A percentile compares a stretch with the other conserved stretches of the same genome.
phyloP scores from a whole-genome alignment of 2,329 filamentous ascomycete genomes.

The Calonectria pteridis region DNA sequence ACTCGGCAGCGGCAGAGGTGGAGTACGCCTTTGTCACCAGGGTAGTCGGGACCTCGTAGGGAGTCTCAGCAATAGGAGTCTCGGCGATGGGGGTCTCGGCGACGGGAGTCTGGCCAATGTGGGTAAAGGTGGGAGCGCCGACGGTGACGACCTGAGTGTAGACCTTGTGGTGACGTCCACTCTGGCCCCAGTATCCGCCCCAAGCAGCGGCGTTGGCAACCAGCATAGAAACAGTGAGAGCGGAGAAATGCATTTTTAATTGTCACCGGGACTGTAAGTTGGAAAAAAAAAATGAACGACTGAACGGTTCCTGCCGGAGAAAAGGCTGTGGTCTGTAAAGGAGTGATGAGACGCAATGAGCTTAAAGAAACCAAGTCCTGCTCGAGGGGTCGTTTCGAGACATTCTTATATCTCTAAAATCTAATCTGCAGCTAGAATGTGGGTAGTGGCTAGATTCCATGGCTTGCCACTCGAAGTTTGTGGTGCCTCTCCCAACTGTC shows the following conservation, averaged over 20 bases:
- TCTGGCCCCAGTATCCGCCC: slow-evolving; percentile 2
- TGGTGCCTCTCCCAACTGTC: not conserved
- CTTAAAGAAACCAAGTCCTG: not conserved
- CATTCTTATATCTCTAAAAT: slow-evolving; percentile 14
- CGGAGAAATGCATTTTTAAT: slow-evolving; percentile 27
- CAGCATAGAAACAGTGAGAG: slow-evolving; percentile 20
- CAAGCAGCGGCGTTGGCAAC: slow-evolving; percentile 35
- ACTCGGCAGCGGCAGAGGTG: slow-evolving; percentile 1
- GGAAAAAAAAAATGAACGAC: slow-evolving; percentile 10
- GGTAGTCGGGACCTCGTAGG: slow-evolving; percentile 8
- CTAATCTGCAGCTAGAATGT: not conserved
- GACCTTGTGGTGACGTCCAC: slow-evolving; percentile 21
- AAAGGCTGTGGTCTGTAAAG: slow-evolving; percentile 16
- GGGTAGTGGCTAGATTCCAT: not conserved
- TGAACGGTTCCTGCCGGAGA: slow-evolving; percentile 26
- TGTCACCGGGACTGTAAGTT: slow-evolving; percentile 23
- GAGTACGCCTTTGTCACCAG: slow-evolving; percentile 17
- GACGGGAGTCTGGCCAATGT: slow-evolving; percentile 27
- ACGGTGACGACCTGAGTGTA: slow-evolving; percentile 33
- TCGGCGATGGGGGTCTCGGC: slow-evolving; percentile 1
- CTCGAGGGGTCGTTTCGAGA: not conserved
- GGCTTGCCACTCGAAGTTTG: not conserved
- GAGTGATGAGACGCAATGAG: slow-evolving; percentile 27
- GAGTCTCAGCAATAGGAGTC: not conserved
- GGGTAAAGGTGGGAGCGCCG: slow-evolving; percentile 5